Evolutionary conservation across 225 moss, liverwort and hornwort species (phyloP).

Genomic region (Straminergon stramineum): DNA sequence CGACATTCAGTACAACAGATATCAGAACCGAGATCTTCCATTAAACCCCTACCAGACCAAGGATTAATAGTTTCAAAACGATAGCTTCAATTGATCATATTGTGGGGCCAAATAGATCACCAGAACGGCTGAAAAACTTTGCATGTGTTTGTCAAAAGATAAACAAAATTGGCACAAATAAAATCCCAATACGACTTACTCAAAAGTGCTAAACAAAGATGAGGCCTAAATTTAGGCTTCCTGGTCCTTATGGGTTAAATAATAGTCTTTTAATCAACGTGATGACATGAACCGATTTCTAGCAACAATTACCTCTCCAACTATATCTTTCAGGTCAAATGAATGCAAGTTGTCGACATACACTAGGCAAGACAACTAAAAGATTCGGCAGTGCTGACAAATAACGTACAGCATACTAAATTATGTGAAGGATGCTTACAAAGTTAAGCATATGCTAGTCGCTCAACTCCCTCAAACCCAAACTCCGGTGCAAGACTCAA

Average conservation of each 20-base stretch:
- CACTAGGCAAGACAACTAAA: background rate
- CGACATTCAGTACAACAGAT: background rate
- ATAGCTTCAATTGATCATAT: background rate
- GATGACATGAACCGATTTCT: background rate
- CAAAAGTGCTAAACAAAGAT: background rate
- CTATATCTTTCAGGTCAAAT: background rate
- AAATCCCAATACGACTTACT: background rate
- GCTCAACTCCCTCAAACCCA: background rate
- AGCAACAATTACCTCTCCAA: background rate
- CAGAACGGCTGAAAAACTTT: background rate
- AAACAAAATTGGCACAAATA: background rate
- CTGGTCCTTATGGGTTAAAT: background rate
- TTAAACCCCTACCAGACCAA: background rate
- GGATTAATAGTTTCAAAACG: background rate
- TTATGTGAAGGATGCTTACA: background rate
- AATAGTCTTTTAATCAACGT: background rate
- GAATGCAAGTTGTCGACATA: background rate
- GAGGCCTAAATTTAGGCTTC: background rate
- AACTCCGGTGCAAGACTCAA: background rate
- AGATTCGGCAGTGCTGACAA: background rate
- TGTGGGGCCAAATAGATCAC: background rate
- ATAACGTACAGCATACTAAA: background rate
- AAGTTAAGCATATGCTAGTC: background rate
- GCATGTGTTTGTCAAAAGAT: background rate
- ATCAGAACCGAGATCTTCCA: background rate